These are phyloP conservation scores for Beauveria varroae DNA, from an alignment of 2,329 filamentous ascomycete species.

Conservation along the genomic window DNA sequence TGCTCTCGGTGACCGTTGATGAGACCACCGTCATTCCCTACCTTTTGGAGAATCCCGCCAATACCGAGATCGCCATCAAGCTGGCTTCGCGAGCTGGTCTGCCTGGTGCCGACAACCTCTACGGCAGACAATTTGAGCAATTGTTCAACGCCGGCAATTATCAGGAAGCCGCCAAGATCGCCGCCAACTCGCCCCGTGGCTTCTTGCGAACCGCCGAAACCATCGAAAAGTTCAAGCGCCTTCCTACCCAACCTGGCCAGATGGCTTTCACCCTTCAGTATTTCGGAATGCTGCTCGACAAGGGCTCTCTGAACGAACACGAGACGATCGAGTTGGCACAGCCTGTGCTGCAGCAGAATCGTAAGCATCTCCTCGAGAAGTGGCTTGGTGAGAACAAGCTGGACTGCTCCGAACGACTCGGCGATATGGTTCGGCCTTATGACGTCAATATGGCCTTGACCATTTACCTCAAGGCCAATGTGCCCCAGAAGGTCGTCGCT, in stretches of 20 bases:
- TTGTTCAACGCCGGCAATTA: constrained; percentile 75
- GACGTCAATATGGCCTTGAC: constrained; percentile 80
- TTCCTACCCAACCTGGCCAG: constrained; percentile 72
- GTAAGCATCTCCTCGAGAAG: constrained; percentile 94
- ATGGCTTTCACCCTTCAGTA: constrained; percentile 95
- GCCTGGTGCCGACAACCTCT: constrained; percentile 88
- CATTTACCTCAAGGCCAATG: constrained; percentile 87
- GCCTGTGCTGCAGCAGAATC: constrained; percentile 85
- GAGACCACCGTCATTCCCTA: constrained; percentile 89
- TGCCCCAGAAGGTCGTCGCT: constrained; percentile 89
- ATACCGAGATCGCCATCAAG: constrained; percentile 89
- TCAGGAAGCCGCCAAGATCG: constrained; percentile 85
- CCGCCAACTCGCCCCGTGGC: constrained; percentile 90
- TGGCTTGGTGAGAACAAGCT: constrained; percentile 97
- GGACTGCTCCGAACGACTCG: constrained; percentile 90
- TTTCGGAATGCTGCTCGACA: constrained; percentile 94
- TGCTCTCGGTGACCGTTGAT: constrained; percentile 87
- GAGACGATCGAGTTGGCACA: constrained; percentile 91
- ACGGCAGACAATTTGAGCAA: constrained; percentile 87
- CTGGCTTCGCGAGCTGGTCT: constrained; percentile 90
- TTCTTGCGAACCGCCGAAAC: constrained; percentile 93
- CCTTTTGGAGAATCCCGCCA: constrained; percentile 91
- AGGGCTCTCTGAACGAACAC: constrained; percentile 84
- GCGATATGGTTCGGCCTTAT: constrained; percentile 85
- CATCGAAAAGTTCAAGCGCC: constrained; percentile 89